phyloP scores from a whole-genome alignment of 164 flowering plant species.

The Umbilicus rupestris region DNA sequence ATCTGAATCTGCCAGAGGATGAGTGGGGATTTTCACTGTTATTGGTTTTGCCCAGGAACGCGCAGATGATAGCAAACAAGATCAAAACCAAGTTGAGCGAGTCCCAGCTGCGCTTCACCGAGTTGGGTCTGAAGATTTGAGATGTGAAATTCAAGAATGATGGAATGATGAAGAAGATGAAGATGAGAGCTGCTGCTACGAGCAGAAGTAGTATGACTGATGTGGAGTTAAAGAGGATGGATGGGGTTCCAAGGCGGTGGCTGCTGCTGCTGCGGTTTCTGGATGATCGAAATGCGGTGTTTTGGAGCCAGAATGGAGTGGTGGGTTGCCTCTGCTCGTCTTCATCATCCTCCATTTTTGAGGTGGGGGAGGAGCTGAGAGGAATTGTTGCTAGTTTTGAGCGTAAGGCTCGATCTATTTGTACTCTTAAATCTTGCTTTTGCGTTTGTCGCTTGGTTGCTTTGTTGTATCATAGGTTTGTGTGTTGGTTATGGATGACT shows the following conservation, averaged over 20 bases:
- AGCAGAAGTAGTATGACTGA: conserved; percentile 25
- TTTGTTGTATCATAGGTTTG: background rate
- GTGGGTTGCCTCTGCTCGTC: conserved; percentile 19
- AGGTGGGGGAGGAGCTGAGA: background rate
- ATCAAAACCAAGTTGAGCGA: conserved; percentile 40
- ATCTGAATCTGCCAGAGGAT: conserved; percentile 1
- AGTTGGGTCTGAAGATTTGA: conserved; percentile 31
- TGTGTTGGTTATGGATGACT: background rate
- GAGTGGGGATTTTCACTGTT: background rate
- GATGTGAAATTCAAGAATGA: conserved; percentile 22
- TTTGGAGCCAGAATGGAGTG: conserved; percentile 47
- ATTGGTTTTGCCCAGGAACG: conserved; percentile 31
- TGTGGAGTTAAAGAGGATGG: conserved; percentile 28
- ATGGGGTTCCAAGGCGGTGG: too few relatives aligned
- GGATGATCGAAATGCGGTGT: conserved; percentile 9
- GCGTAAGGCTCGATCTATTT: too few relatives aligned
- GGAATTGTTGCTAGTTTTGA: background rate
- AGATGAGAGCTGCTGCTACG: conserved; percentile 23
- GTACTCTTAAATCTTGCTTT: background rate
- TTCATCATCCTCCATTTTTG: conserved; percentile 16
- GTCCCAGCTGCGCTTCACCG: conserved; percentile 49
- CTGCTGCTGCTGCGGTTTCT: conserved; percentile 10
- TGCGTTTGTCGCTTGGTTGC: background rate
- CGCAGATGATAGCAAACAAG: conserved; percentile 44
- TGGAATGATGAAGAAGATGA: conserved; percentile 31